Base-by-base conservation (phyloP, 176 grass and related monocot genomes). In the Metroxylon sagu region DNA sequence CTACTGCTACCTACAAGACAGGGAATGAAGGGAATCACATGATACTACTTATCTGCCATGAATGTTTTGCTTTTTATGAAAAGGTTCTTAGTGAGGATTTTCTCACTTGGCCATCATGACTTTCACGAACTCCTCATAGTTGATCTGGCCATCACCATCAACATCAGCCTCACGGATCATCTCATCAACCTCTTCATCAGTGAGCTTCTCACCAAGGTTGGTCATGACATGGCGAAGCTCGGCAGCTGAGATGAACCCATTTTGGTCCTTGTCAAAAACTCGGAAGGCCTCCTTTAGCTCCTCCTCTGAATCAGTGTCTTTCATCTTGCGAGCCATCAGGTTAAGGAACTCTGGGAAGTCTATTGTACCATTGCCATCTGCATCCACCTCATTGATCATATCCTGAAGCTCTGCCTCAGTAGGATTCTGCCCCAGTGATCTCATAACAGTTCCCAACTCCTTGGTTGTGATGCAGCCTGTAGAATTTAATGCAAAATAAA, bases 101-200 rank as follows among this genome's bases (percentile, higher is more conserved):
- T 67, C 71, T 87, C 74, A 87, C 84, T 87, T 87, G 79, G 84
- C 84, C 84, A 87, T 87, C 84, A 87, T 87, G 57, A 87, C 68
- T 71, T 87, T 87, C 26, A 87, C 84, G 0, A 87, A 87, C 53
- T 87, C 84, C 18, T 87, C 84, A 0, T 87, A 87, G 74, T 87
- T 87, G 70, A 87, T 87, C 84, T 87, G 84, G 66, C 84, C 84
- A 7, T 87, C 84, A 0, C 84, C 84, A 0, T 87, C 84, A 0
- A 87, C 84, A 3, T 87, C 84, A 0, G 84, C 84, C 75, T 87
- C 84, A 0, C 84, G 84, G 71, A 87, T 87, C 84, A 87, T 87
- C 66, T 87, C 84, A 0, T 82, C 84, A 0, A 87, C 84, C 53
- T 87, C 84, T 74, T 87, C 84, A 0, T 87, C 84, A 0, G 84